These are phyloP conservation scores for Zymoseptoria crescenta DNA, from an alignment of 2,329 filamentous ascomycete species.

Conservation along the genomic window DNA sequence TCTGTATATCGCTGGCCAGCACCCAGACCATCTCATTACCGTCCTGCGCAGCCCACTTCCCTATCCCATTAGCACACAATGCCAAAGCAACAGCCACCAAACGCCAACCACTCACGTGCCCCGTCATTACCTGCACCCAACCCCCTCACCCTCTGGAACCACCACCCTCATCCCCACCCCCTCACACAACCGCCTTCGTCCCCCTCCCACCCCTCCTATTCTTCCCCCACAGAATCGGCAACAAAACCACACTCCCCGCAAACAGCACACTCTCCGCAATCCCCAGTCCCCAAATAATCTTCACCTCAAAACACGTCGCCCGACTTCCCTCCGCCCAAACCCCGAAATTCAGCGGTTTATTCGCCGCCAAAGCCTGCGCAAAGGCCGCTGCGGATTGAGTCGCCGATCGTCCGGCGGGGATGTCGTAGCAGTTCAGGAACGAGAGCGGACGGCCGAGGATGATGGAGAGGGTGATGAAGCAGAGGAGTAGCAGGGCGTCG, in stretches of 20 bases:
- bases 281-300: slow-evolving; percentile 77
- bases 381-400: slow-evolving; percentile 48
- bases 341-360: slow-evolving; percentile 43
- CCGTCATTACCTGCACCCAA: too few species aligned
- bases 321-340: slow-evolving; percentile 54
- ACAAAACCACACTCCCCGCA: slow-evolving; percentile 36
- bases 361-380: slow-evolving; percentile 44
- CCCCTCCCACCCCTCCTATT: slow-evolving; percentile 34
- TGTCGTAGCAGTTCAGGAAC: slow-evolving; percentile 61
- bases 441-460: slow-evolving; percentile 74
- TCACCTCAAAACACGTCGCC: slow-evolving; percentile 71
- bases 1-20: background rate
- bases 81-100: background rate
- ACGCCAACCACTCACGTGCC: background rate
- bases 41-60: too few species aligned
- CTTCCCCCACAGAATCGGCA: slow-evolving; percentile 45
- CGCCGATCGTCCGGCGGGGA: slow-evolving; percentile 41
- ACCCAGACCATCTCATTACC: background rate
- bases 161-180: background rate
- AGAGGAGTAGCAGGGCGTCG: slow-evolving; percentile 65
- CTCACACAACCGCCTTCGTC: slow-evolving; percentile 11
- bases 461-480: slow-evolving; percentile 68
- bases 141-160: too few species aligned
- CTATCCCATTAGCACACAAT: too few species aligned
- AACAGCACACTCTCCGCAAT: slow-evolving; percentile 61